Percentiles rank a stretch among this genome's conserved stretches.
These are phyloP conservation scores for Gautieria morchelliformis DNA, from an alignment of 768 basidiomycete genomes.

Conservation along the genomic window DNA sequence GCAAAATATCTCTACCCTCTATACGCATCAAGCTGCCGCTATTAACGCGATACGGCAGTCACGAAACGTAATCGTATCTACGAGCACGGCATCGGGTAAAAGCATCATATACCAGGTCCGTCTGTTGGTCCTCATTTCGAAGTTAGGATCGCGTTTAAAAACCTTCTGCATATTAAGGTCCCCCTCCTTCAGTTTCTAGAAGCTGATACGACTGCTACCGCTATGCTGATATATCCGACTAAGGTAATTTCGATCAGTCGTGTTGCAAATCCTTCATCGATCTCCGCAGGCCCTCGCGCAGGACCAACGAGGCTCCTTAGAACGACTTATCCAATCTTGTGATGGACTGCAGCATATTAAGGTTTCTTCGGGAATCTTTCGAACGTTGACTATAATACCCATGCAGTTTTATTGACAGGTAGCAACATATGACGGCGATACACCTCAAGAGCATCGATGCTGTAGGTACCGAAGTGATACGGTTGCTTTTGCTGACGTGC, in stretches of 20 bases:
- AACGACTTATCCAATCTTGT: conserved; percentile 52
- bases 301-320: conserved; percentile 67
- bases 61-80: conserved; percentile 77
- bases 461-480: conserved; percentile 27
- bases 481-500: background rate
- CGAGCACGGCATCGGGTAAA: conserved; percentile 84
- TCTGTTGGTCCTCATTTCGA: background rate
- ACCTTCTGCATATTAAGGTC: conserved; percentile 32
- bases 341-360: conserved; percentile 52
- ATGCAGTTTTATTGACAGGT: conserved; percentile 28
- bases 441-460: conserved; percentile 55
- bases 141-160: background rate
- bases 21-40: conserved; percentile 61
- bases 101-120: conserved; percentile 77
- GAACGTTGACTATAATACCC: background rate
- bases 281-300: conserved; percentile 68
- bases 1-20: conserved; percentile 55
- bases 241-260: conserved; percentile 38
- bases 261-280: background rate
- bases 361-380: conserved; percentile 22
- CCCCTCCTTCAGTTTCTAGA: conserved; percentile 62
- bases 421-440: conserved; percentile 85
- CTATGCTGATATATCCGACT: conserved; percentile 83
- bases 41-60: conserved; percentile 51
- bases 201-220: conserved; percentile 49